A percentile compares a stretch with the other conserved stretches of the same genome.
Evolutionary conservation across 805 yeast genomes (phyloP).

Genomic region (Kazachstania psychrophila): DNA sequence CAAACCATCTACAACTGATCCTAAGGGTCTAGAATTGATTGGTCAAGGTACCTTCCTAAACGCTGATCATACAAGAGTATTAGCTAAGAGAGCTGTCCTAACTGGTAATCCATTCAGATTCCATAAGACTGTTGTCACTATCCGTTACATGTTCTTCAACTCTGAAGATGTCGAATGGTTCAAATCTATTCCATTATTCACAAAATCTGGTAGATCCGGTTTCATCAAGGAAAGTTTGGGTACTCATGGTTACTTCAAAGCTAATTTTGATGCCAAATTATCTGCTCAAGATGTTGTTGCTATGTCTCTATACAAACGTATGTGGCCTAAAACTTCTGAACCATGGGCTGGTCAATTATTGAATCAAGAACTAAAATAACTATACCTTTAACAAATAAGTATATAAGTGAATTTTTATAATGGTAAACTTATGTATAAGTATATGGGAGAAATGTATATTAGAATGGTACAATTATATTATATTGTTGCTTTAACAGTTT

Average conservation of each 20-base stretch:
- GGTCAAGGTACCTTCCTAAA: conserved; percentile 89
- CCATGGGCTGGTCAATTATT: conserved; percentile 22
- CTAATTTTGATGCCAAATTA: conserved; percentile 83
- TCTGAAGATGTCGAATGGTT: conserved; percentile 81
- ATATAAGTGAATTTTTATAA: too few species aligned
- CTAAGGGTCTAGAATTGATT: conserved; percentile 48
- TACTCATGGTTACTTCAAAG: conserved; percentile 97
- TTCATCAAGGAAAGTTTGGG: conserved; percentile 92
- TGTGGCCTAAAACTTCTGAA: conserved; percentile 63
- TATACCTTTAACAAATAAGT: background rate
- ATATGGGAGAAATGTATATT: too few species aligned
- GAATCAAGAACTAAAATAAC: conserved; percentile 1
- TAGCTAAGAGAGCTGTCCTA: conserved; percentile 79
- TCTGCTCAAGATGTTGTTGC: conserved; percentile 89
- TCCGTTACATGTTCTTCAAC: conserved; percentile 95
- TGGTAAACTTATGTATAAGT: too few species aligned
- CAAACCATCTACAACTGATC: conserved; percentile 44
- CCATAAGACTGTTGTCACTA: conserved; percentile 83
- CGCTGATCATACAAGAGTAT: conserved; percentile 72
- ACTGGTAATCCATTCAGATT: conserved; percentile 95
- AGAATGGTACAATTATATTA: too few species aligned
- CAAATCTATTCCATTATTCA: conserved; percentile 85
- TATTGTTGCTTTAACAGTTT: too few species aligned
- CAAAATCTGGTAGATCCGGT: conserved; percentile 89
- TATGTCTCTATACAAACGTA: conserved; percentile 87